phyloP scores from a whole-genome alignment of 1,139 yeast genomes.

The Debaryomycetaceae sp. region DNA sequence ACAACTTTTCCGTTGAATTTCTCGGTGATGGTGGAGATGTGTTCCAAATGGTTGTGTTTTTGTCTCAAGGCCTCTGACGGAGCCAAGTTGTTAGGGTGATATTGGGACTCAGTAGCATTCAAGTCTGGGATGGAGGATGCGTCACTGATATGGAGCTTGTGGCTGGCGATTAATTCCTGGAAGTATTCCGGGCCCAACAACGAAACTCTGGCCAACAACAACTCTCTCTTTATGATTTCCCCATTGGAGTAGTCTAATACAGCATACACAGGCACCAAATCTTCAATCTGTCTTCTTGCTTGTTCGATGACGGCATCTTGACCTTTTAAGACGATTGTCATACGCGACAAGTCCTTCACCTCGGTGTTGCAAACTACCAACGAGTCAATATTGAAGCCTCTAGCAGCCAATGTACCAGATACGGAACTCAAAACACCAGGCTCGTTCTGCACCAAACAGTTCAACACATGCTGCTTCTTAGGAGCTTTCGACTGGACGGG shows the following conservation, averaged over 20 bases:
- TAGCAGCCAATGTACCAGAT: slow-evolving; percentile 93
- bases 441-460: slow-evolving; percentile 96
- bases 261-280: slow-evolving; percentile 96
- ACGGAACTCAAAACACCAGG: slow-evolving; percentile 95
- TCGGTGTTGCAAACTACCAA: slow-evolving; percentile 96
- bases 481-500: slow-evolving; percentile 73
- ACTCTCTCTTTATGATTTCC: slow-evolving; percentile 86
- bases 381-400: slow-evolving; percentile 97
- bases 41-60: slow-evolving; percentile 84
- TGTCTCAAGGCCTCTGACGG: slow-evolving; percentile 93
- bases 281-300: slow-evolving; percentile 98
- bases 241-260: slow-evolving; percentile 91
- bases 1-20: slow-evolving; percentile 93
- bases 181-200: slow-evolving; percentile 95
- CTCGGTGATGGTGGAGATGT: slow-evolving; percentile 72
- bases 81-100: slow-evolving; percentile 86
- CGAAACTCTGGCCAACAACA: slow-evolving; percentile 86
- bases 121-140: slow-evolving; percentile 44
- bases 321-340: slow-evolving; percentile 94
- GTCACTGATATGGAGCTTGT: slow-evolving; percentile 49
- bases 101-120: slow-evolving; percentile 52
- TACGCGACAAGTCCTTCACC: slow-evolving; percentile 89
- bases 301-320: slow-evolving; percentile 97
- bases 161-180: slow-evolving; percentile 90
- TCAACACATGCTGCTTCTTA: slow-evolving; percentile 80